These are phyloP conservation scores for Allium fistulosum DNA, from an alignment of 106 monocot genomes.

Conservation along the genomic window DNA sequence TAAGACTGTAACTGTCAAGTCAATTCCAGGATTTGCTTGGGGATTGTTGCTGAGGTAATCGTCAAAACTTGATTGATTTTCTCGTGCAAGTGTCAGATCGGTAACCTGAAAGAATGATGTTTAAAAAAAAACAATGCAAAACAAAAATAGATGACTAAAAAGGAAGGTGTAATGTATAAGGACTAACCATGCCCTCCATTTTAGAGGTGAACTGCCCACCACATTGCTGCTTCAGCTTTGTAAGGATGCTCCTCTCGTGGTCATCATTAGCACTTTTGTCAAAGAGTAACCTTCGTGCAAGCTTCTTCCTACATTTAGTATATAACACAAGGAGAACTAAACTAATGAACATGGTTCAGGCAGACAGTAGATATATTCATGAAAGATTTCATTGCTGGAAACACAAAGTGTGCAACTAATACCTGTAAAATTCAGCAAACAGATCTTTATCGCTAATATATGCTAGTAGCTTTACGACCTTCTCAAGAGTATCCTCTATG, in stretches of 20 bases:
- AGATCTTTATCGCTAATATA: conserved; percentile 63
- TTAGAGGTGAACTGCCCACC: conserved; percentile 80
- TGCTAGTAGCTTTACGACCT: conserved; percentile 54
- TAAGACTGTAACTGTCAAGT: conserved; percentile 83
- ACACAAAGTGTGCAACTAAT: background rate
- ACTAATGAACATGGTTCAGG: background rate
- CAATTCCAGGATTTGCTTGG: conserved; percentile 70
- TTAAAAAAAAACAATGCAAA: background rate
- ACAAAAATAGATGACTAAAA: background rate
- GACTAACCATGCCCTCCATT: conserved; percentile 81
- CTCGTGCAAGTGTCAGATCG: conserved; percentile 87
- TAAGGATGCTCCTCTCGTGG: conserved; percentile 63
- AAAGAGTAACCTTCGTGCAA: conserved; percentile 61
- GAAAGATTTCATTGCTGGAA: background rate
- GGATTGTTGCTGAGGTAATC: conserved; percentile 58
- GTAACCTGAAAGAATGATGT: conserved; percentile 48
- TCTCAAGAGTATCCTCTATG: conserved; percentile 67
- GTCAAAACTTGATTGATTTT: conserved; percentile 81
- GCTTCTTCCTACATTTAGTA: conserved; percentile 48
- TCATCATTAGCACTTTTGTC: conserved; percentile 72
- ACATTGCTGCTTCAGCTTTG: conserved; percentile 74
- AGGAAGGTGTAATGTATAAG: background rate
- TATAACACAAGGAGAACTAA: background rate
- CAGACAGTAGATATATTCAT: background rate
- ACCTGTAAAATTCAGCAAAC: conserved; percentile 70